Evolutionary conservation across 2,329 filamentous ascomycete genomes (phyloP).

Genomic region (Pyrenophora seminiperda): DNA sequence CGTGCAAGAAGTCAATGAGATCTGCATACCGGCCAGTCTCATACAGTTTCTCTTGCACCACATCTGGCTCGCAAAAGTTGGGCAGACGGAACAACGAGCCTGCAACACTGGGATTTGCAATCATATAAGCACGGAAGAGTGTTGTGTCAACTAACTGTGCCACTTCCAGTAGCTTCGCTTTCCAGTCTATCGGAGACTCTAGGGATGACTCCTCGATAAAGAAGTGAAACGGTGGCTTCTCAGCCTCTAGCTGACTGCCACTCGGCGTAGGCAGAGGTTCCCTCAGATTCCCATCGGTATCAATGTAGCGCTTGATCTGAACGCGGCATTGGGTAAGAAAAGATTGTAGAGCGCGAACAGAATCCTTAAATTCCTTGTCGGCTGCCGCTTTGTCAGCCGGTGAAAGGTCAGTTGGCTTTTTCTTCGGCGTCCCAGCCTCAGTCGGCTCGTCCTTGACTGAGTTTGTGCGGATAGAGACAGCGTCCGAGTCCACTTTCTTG

Average conservation of each 20-base stretch:
- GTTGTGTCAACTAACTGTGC: constrained; percentile 91
- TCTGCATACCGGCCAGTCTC: constrained; percentile 89
- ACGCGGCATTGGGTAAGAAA: constrained; percentile 86
- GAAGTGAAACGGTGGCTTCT: constrained; percentile 52
- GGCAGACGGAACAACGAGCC: constrained; percentile 91
- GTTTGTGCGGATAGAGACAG: constrained; percentile 63
- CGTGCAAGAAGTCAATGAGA: constrained; percentile 95
- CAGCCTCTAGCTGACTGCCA: constrained; percentile 44
- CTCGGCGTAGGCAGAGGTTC: constrained; percentile 59
- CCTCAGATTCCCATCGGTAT: constrained; percentile 63
- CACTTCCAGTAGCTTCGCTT: constrained; percentile 72
- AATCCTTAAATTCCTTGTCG: constrained; percentile 81
- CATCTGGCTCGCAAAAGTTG: constrained; percentile 95
- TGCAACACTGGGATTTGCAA: constrained; percentile 80
- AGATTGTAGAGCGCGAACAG: constrained; percentile 80
- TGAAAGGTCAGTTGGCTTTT: constrained; percentile 52
- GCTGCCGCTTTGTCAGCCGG: constrained; percentile 61
- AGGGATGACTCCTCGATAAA: constrained; percentile 45
- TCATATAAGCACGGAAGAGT: constrained; percentile 94
- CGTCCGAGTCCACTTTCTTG: constrained; percentile 56
- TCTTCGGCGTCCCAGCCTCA: constrained; percentile 61
- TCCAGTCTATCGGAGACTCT: constrained; percentile 60
- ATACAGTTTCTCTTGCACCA: constrained; percentile 90
- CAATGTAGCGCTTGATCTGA: constrained; percentile 65
- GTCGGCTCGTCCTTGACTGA: constrained; percentile 60